phyloP scores from a whole-genome alignment of 2,329 filamentous ascomycete genomes.

The Ascochyta pisi region DNA sequence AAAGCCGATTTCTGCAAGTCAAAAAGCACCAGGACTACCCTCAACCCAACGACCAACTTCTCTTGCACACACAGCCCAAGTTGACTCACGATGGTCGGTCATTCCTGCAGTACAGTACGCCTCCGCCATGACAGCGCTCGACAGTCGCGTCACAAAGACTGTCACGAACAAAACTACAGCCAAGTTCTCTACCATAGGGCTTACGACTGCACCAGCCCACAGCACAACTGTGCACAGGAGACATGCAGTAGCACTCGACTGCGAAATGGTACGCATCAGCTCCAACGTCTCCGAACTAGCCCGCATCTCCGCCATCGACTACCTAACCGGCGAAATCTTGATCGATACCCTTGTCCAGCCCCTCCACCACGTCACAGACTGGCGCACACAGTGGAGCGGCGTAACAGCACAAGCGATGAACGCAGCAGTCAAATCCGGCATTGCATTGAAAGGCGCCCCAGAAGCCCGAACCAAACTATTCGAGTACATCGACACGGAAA shows the following conservation, averaged over 20 bases:
- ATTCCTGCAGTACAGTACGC: not conserved
- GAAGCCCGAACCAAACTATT: conserved; percentile 54
- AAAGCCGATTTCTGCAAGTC: not conserved
- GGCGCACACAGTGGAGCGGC: conserved; percentile 52
- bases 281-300: conserved; percentile 37
- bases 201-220: not conserved
- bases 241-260: conserved; percentile 8
- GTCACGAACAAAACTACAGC: not conserved
- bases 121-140: not conserved
- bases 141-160: not conserved
- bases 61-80: not conserved
- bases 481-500: conserved; percentile 51
- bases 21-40: not conserved
- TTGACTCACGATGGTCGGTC: not conserved
- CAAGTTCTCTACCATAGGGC: not conserved
- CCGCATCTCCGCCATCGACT: conserved; percentile 54
- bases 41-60: not conserved
- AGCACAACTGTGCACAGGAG: not conserved
- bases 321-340: conserved; percentile 56
- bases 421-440: conserved; percentile 18
- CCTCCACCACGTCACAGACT: conserved; percentile 41
- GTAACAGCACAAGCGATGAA: conserved; percentile 44
- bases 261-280: conserved; percentile 16
- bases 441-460: conserved; percentile 52
- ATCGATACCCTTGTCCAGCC: conserved; percentile 55